Evolutionary conservation across 495 filamentous ascomycete genomes (phyloP).

Genomic region (Rhypophila decipiens): DNA sequence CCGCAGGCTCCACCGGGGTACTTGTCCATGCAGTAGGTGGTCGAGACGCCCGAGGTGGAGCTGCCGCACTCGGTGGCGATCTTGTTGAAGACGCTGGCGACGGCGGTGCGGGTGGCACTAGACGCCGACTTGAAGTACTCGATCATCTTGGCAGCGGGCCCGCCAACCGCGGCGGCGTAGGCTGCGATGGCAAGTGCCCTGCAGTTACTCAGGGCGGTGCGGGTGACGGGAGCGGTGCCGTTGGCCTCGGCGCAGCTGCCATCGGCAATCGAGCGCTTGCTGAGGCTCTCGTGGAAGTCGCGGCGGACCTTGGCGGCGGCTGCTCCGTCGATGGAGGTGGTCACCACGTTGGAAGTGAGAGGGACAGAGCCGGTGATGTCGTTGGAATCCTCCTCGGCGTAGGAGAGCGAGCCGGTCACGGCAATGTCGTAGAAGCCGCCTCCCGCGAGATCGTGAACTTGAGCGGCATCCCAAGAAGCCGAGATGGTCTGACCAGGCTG

Average conservation of each 20-base stretch:
- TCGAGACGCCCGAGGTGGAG: slow-evolving; percentile 34
- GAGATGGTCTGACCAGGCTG: slow-evolving; percentile 49
- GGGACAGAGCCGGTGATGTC: slow-evolving; percentile 39
- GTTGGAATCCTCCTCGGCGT: slow-evolving; percentile 41
- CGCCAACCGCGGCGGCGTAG: slow-evolving; percentile 38
- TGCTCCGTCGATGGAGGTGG: slow-evolving; percentile 1
- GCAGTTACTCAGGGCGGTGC: slow-evolving; percentile 45
- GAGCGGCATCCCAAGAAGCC: slow-evolving; percentile 52
- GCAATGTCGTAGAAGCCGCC: slow-evolving; percentile 45
- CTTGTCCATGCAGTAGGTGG: slow-evolving; percentile 47
- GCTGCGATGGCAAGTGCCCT: slow-evolving; percentile 33
- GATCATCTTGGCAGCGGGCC: slow-evolving; percentile 43
- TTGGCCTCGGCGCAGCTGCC: slow-evolving; percentile 43
- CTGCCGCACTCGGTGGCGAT: slow-evolving; percentile 47
- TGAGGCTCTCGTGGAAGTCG: slow-evolving; percentile 23
- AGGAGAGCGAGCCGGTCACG: slow-evolving; percentile 43
- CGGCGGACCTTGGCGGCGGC: slow-evolving; percentile 43
- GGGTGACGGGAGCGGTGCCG: slow-evolving; percentile 31
- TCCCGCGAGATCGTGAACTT: slow-evolving; percentile 47
- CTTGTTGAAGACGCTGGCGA: slow-evolving; percentile 45
- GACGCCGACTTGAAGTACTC: slow-evolving; percentile 60
- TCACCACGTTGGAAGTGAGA: slow-evolving; percentile 42
- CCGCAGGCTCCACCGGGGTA: slow-evolving; percentile 46
- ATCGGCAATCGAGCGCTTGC: slow-evolving; percentile 44
- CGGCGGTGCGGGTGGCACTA: slow-evolving; percentile 34